These are phyloP conservation scores for Albugo candida DNA, from an alignment of 352 stramenopile species.

Conservation along the genomic window DNA sequence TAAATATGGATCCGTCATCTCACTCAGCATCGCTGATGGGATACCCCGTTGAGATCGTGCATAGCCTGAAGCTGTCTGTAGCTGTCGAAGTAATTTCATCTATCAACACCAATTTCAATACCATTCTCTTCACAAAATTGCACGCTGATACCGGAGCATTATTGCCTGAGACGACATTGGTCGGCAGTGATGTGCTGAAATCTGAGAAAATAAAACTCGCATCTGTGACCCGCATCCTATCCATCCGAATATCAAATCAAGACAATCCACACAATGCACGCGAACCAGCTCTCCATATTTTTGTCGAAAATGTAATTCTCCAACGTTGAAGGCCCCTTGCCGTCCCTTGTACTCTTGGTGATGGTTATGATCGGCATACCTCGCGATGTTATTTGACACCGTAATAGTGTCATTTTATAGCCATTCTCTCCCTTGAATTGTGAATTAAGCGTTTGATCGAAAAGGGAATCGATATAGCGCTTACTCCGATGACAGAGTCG, in stretches of 20 bases:
- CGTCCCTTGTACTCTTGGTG: constrained; percentile 31
- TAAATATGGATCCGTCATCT: constrained; percentile 43
- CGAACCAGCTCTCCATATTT: constrained; percentile 51
- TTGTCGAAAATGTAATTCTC: constrained; percentile 66
- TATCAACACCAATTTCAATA: constrained; percentile 6
- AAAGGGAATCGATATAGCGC: not conserved
- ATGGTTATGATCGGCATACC: constrained; percentile 74
- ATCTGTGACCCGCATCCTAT: constrained; percentile 70
- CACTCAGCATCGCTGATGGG: constrained; percentile 43
- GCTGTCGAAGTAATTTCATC: constrained; percentile 49
- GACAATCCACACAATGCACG: not conserved
- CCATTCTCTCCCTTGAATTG: not conserved
- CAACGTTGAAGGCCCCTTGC: constrained; percentile 27
- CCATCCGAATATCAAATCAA: not conserved
- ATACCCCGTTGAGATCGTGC: constrained; percentile 40
- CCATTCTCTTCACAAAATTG: not conserved
- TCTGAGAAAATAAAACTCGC: constrained; percentile 75
- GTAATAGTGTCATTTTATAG: constrained; percentile 40
- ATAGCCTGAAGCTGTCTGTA: constrained; percentile 68
- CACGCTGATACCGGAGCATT: constrained; percentile 34
- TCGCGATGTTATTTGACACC: constrained; percentile 41
- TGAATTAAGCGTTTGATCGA: not conserved
- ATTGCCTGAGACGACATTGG: constrained; percentile 34
- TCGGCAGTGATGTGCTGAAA: constrained; percentile 51
- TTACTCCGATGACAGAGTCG: constrained; percentile 28